Evolutionary conservation across 441 rosid genomes (phyloP).

Genomic region (Omphalea diandra): DNA sequence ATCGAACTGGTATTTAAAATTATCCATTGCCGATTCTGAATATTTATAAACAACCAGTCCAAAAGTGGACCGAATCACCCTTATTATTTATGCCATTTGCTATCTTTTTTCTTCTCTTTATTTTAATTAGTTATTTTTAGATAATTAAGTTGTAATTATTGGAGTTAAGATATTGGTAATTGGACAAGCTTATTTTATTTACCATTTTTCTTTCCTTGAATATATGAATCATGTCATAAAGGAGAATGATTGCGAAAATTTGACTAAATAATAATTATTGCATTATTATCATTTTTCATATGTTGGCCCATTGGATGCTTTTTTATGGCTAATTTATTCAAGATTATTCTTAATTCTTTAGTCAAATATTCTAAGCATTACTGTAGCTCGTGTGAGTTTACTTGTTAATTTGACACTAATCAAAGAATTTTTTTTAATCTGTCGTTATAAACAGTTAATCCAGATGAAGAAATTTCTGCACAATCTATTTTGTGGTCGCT

Average conservation of each 20-base stretch:
- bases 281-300: no score
- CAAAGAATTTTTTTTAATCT: no score
- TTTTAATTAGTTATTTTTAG: no score
- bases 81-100: not conserved
- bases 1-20: no score
- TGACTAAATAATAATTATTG: not conserved
- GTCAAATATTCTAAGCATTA: not conserved
- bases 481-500: not conserved
- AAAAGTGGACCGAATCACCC: no score
- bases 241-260: not conserved
- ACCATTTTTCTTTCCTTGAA: not conserved
- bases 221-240: not conserved
- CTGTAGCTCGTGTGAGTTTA: not conserved
- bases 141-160: no score
- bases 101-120: not conserved
- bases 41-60: no score
- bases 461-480: not conserved
- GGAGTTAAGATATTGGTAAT: not conserved
- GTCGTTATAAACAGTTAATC: no score
- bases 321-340: not conserved
- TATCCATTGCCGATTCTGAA: no score
- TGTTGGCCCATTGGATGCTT: not conserved
- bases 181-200: not conserved
- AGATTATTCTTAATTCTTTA: not conserved
- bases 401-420: no score